Evolutionary conservation across 495 filamentous ascomycete species (phyloP), one percentile per base, ranked within the genome.

Genomic region (Parmelia sp.): DNA sequence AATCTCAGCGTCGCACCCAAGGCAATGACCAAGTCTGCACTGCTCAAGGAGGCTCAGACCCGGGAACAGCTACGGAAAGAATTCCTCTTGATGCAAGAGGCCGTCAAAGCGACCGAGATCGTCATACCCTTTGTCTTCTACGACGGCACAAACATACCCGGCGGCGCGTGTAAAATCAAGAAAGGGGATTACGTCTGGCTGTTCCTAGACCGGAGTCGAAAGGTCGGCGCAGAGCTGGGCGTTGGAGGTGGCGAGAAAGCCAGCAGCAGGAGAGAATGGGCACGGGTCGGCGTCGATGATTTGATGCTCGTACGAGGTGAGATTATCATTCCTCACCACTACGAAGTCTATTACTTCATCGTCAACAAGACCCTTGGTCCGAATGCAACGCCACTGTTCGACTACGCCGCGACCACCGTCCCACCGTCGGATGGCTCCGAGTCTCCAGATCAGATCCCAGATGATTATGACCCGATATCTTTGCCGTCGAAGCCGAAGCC

Each of bases 91-190:
- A 82, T 93, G 70, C 94, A 97, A 73, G 90, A 95, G 57, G 84
- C 86, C 3, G 88, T 97, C 62, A 96, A 95, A 77, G 85, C 85
- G 40, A 90, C 92, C 31, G 91, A 96, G 71, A 91, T 98, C 27
- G 78, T 88, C 47, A 90, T 98, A 5, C 94, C 94, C 0, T 98
- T 98, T 75, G 91, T 97, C 29, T 97, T 98, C 71, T 97, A 96
- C 75, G 95, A 98, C 64, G 94, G 94, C n/a, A 95, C 91, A 6
- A 93, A 94, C 74, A 92, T 90, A n/a, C 87, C 92, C 2, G 87
- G 90, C 33, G 88, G 95, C 27, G 78, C 81, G 25, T 93, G 86
- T 71, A 85, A 84, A 66, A 85, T 97, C 59, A 97, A 91, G 76
- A 98, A 98, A 71, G 94, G 94, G 0, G 92, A 97, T 68, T 85